Conservation (phyloP, 2,329 filamentous ascomycete species). For the Epichloe typhina region DNA sequence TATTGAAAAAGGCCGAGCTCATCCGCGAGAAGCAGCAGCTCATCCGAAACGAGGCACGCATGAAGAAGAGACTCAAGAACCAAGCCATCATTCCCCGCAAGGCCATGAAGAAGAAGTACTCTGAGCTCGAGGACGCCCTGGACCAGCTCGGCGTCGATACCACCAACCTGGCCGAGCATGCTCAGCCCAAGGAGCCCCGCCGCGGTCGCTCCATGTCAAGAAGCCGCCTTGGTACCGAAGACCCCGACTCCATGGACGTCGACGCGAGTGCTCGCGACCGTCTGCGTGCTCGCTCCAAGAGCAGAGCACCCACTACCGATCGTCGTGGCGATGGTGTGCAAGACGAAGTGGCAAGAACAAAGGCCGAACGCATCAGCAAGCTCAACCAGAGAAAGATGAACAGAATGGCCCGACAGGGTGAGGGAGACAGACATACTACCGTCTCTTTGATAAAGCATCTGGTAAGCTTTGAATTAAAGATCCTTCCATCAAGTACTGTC, state of each 20-base stretch:
- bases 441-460: slow-evolving; percentile 80
- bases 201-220: slow-evolving; percentile 61
- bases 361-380: slow-evolving; percentile 79
- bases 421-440: slow-evolving; percentile 82
- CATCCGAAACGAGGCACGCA: slow-evolving; percentile 86
- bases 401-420: slow-evolving; percentile 90
- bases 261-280: slow-evolving; percentile 45
- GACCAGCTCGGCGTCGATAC: slow-evolving; percentile 79
- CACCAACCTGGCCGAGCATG: slow-evolving; percentile 58
- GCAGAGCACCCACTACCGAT: slow-evolving; percentile 48
- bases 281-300: slow-evolving; percentile 61
- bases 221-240: slow-evolving; percentile 47
- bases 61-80: slow-evolving; percentile 97
- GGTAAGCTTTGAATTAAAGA: slow-evolving; percentile 42
- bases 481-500: no score
- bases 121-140: slow-evolving; percentile 76
- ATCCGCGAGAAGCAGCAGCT: slow-evolving; percentile 91
- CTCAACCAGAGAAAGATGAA: slow-evolving; percentile 97
- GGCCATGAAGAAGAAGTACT: slow-evolving; percentile 65
- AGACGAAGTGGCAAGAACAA: slow-evolving; percentile 51
- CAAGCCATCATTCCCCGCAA: slow-evolving; percentile 82
- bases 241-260: slow-evolving; percentile 65
- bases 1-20: slow-evolving; percentile 80
- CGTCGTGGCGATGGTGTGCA: slow-evolving; percentile 66
- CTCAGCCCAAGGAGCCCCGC: slow-evolving; percentile 46